Conservation (phyloP, 2,329 filamentous ascomycete genomes). For the Neofusicoccum sp. region DNA sequence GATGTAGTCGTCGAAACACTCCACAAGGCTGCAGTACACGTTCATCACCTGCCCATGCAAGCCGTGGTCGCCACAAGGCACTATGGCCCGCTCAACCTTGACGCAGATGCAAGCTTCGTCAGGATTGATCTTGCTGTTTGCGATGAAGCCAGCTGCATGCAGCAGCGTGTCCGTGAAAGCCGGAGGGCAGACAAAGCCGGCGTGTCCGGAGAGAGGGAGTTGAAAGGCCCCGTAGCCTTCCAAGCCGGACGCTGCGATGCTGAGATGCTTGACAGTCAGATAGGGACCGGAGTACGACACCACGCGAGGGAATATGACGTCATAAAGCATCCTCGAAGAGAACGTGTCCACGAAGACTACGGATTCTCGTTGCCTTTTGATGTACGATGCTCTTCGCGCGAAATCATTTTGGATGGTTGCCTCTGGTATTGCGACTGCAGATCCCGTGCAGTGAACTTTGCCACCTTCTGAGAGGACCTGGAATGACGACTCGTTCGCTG, state of each 20-base stretch:
- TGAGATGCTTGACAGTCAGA: constrained; percentile 27
- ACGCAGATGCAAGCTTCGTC: constrained; percentile 32
- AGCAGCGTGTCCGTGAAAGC: constrained; percentile 33
- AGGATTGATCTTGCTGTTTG: constrained; percentile 27
- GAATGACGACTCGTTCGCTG: not conserved
- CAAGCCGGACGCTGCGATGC: constrained; percentile 24
- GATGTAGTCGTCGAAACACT: constrained; percentile 24
- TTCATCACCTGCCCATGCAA: constrained; percentile 22
- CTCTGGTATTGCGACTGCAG: not conserved
- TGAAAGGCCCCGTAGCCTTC: constrained; percentile 10
- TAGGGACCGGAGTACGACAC: constrained; percentile 28
- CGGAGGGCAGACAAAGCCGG: constrained; percentile 26
- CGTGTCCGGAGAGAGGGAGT: not conserved
- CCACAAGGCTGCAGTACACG: constrained; percentile 30
- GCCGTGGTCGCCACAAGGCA: constrained; percentile 1
- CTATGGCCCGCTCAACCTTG: constrained; percentile 21
- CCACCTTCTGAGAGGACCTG: not conserved
- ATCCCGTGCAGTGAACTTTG: constrained; percentile 6
- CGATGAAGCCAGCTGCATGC: constrained; percentile 33
- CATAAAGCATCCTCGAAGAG: constrained; percentile 27
- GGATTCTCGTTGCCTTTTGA: constrained; percentile 18
- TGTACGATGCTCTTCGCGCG: not conserved
- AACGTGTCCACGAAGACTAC: constrained; percentile 24
- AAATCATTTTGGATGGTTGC: not conserved
- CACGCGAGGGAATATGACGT: constrained; percentile 33